Conservation (phyloP, 495 filamentous ascomycete genomes). For the Podospora didyma region DNA sequence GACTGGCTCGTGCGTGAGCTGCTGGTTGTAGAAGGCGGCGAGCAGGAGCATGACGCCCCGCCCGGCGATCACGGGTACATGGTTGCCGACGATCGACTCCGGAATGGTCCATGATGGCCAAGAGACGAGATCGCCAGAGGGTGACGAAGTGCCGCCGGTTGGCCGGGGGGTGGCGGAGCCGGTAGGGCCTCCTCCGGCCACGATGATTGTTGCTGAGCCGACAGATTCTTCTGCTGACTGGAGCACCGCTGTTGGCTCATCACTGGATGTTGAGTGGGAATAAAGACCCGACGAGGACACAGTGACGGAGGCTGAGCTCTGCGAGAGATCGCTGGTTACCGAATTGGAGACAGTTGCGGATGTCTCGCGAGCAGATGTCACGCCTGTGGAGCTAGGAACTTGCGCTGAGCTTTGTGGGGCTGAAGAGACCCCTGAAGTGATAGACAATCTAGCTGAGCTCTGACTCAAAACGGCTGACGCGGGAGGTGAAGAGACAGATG, state of each 20-base stretch:
- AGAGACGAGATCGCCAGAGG: background rate
- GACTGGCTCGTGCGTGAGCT: conserved; percentile 17
- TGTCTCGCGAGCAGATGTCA: too few relatives aligned
- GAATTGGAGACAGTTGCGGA: too few relatives aligned
- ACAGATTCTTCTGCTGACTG: background rate
- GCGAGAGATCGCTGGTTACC: too few relatives aligned
- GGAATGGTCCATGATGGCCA: conserved; percentile 9
- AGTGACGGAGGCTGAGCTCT: too few relatives aligned
- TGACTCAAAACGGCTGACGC: too few relatives aligned
- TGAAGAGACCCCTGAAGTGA: too few relatives aligned
- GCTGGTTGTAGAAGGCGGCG: conserved; percentile 18
- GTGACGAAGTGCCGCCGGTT: background rate
- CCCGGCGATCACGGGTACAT: conserved; percentile 9
- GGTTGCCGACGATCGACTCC: conserved; percentile 10
- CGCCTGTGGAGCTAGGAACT: too few relatives aligned
- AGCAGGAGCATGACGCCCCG: conserved; percentile 9
- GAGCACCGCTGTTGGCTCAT: background rate
- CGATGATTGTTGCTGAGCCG: background rate
- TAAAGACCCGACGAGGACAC: background rate
- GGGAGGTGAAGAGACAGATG: background rate
- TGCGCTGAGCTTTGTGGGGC: too few relatives aligned
- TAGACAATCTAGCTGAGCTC: too few relatives aligned
- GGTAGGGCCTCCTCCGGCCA: background rate
- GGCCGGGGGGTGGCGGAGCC: background rate
- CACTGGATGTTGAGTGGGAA: background rate